phyloP scores from a whole-genome alignment of 1,284 basidiomycete species.

The Ganoderma lingzhi region DNA sequence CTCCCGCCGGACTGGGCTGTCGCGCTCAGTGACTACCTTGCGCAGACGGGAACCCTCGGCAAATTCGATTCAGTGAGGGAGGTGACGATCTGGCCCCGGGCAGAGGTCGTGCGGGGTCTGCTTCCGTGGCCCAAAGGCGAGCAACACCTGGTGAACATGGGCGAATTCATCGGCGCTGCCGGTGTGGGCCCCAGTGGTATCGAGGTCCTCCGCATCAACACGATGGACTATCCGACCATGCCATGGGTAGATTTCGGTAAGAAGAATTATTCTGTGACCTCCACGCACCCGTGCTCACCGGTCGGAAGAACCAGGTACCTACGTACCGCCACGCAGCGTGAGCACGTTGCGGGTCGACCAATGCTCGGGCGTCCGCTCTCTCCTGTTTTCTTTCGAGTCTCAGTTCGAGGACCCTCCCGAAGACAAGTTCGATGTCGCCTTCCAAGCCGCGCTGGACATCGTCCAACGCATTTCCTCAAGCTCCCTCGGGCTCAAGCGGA shows the following conservation, averaged over 20 bases:
- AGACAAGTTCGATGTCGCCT: background rate
- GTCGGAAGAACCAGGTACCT: background rate
- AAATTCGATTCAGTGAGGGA: background rate
- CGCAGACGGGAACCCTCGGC: background rate
- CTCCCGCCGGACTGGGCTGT: background rate
- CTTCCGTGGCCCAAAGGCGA: background rate
- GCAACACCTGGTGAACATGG: background rate
- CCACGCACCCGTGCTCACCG: background rate
- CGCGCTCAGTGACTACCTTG: background rate
- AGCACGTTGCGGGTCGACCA: background rate
- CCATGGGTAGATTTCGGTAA: background rate
- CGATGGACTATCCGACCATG: background rate
- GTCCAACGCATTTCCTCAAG: background rate
- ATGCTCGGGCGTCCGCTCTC: background rate
- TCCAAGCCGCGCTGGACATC: background rate
- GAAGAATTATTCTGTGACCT: background rate
- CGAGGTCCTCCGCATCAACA: background rate
- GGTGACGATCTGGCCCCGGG: background rate
- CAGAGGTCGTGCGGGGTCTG: background rate
- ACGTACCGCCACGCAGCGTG: background rate
- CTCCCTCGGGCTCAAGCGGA: background rate
- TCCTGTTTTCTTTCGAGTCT: background rate
- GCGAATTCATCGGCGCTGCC: background rate
- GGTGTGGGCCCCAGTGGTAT: background rate
- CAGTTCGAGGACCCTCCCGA: background rate